Evolutionary conservation across 2,329 filamentous ascomycete species (phyloP), one percentile per base, ranked within the genome.

Genomic region (Xylariales sp.): DNA sequence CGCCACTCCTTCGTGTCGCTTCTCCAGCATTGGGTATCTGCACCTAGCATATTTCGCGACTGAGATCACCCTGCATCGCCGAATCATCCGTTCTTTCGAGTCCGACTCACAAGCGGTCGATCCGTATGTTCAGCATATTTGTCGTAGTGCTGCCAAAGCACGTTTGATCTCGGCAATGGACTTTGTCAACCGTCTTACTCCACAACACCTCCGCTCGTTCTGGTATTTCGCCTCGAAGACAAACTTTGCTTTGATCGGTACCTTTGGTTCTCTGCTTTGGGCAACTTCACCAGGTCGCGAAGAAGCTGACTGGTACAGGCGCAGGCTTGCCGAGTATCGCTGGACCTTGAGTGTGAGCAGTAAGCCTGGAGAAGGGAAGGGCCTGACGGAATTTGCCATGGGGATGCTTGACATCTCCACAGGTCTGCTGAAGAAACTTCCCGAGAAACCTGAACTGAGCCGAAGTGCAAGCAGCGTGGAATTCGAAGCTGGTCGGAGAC

Each of bases 111-210:
- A 59, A 30, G 62, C 69, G 4, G 70, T 82, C 27, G 88, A 95
- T 55, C 76, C 83, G 0, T 95, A 96, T 52, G 80, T 95, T 34
- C 78, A 89, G 39, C 88, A 94, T 61, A 95, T 96, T 50, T 95
- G 90, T 62, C 88, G 91, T 37, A 90, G 84, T 40, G 91, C 91
- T 4, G 91, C 91, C 37, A 96, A 96, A 61, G 94, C 91, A 0
- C 84, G 91, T 5, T 75, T 97, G 23, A 95, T 96, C 55, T 94
- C 87, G 16, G 89, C 90, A 46, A 95, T 97, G 86, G 91, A 97
- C 59, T 95, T 96, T 62, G 89, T 95, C 52, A 96, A 96, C 63
- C 83, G 91, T 1, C 76, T 97, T 21, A 88, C 85, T 30, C 88
- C 88, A 1, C 79, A 83, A 24, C 90, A 97, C 53, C 74, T 96